phyloP scores from a whole-genome alignment of 352 stramenopile genomes.

The Pythium phragmitis region DNA sequence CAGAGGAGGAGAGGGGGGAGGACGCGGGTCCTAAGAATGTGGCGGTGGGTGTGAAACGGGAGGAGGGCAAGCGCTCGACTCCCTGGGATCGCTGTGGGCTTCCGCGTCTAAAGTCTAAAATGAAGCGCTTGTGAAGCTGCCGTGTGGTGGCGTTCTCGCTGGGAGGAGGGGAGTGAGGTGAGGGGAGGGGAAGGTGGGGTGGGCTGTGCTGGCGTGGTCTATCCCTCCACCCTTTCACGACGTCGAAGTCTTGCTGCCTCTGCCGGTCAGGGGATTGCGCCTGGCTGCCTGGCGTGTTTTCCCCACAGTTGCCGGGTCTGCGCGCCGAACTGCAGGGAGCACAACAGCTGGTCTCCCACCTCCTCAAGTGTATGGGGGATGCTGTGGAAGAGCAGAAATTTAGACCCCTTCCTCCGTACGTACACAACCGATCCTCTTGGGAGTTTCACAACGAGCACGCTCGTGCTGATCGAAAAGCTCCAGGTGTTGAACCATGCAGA shows the following conservation, averaged over 20 bases:
- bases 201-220: too few species aligned
- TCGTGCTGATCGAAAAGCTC: too few species aligned
- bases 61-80: background rate
- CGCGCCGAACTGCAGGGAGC: background rate
- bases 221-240: too few species aligned
- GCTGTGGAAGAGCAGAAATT: background rate
- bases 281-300: conserved; percentile 13
- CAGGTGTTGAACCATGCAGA: conserved; percentile 7
- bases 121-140: background rate
- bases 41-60: background rate
- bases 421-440: background rate
- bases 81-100: background rate
- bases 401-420: background rate
- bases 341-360: conserved; percentile 9
- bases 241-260: background rate
- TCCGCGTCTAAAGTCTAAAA: conserved; percentile 12
- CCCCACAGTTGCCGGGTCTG: conserved; percentile 10
- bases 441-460: conserved; percentile 12
- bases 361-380: conserved; percentile 1
- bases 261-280: conserved; percentile 1
- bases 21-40: too few species aligned
- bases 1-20: background rate
- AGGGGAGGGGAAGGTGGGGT: background rate
- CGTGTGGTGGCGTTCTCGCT: too few species aligned
- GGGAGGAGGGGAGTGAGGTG: background rate